Base-by-base conservation (phyloP, 768 basidiomycete genomes). In the Hypholoma sublateritium region DNA sequence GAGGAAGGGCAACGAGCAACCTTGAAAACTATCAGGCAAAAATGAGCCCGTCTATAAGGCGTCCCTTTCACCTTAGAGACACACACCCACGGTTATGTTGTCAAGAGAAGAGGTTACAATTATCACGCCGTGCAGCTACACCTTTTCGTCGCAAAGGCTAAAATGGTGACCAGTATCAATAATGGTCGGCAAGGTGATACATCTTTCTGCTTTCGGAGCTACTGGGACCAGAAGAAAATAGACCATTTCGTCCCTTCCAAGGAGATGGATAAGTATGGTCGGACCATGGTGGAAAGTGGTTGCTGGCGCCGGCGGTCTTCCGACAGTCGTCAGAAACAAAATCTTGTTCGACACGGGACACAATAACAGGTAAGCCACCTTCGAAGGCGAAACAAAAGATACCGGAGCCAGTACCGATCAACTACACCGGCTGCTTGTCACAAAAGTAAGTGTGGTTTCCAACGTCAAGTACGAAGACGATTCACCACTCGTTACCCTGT, bases 101-200 rank as follows among this genome's bases (percentile, higher is more conserved):
- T 76, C 77, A 82, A 72, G 78, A 69, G 67, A 67, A 60, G 65
- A 70, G 69, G 72, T 70, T 74, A 69, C 67, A 67, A 69, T 73
- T 76, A 75, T 77, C 73, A 73, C 69, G 66, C 62, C 64, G 67
- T 70, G 65, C 60, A 67, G 67, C 65, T 59, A 66, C 67, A 69
- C 69, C 70, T 60, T 44, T 17, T 70, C 68, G 77, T 75, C 63
- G 75, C 65, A 72, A 74, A 68, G 69, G 65, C 71, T 61, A 70
- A 73, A 71, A 74, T 61, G 66, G 69, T 67, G 70, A 73, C 61
- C 60, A 73, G 69, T 68, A 77, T 75, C 75, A 75, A 77, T 71
- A 70, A 69, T 69, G 68, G 85, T 87, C 81, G 83, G 81, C 85
- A 86, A 85, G 85, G 84, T 62, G 81, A 86, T 74, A 57, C 61